Base-by-base conservation (phyloP, 2,329 filamentous ascomycete species). In the Bipolaris zeicola region DNA sequence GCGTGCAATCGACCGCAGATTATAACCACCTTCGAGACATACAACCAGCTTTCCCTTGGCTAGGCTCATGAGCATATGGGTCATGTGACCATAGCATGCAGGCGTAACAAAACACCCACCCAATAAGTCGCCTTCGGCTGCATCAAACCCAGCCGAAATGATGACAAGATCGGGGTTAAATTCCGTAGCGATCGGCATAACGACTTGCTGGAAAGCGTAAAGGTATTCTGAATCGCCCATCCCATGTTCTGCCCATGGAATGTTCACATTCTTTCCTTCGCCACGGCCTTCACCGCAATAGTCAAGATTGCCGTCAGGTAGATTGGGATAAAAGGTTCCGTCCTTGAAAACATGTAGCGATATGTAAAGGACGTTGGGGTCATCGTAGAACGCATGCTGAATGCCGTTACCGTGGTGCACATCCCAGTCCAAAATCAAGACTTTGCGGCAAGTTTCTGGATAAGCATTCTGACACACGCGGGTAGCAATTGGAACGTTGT, bases 171-270 rank as follows among this genome's bases (percentile, higher is more conserved):
- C 95, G 0, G 95, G 95, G 67, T 95, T 83, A 73, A 98, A 99
- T 69, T 99, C 94, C 42, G 88, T 87, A 1, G 92, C 93, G 56
- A 98, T 95, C 0, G 95, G 95, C 92, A 99, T 97, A 42, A 99
- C 88, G 34, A 98, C 89, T 72, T 92, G 89, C 68, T 99, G 93
- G 68, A 99, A 99, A 1, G 95, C 95, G 46, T 92, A 94, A 79
- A 99, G 87, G 75, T 99, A 99, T 75, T 99, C 95, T 4, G 91
- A 93, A 75, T 99, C 95, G 1, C 92, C 92, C 92, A 99, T 97
- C 0, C 86, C 86, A 61, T 86, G 82, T 2, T 80, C 81, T 38
- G 80, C 89, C 87, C 87, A 89, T 0, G 87, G 87, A 51, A 89
- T 86, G 65, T 89, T 89, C 58, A 89, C 82, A 60, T 89, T 89